Conservation (phyloP, 2,329 filamentous ascomycete species). For the Calonectria pteridis region DNA sequence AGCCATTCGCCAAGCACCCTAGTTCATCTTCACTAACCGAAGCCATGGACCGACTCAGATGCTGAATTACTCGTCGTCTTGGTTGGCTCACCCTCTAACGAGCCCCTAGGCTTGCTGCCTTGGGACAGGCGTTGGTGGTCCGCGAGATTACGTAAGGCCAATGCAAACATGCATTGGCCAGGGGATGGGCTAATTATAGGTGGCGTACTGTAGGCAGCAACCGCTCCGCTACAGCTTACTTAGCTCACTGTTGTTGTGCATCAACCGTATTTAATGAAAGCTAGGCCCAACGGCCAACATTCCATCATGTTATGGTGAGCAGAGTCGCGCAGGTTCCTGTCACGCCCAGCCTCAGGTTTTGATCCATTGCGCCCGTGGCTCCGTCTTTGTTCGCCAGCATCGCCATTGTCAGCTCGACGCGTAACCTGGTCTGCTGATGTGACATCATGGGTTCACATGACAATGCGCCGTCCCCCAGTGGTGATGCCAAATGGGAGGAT, state of each 20-base stretch:
- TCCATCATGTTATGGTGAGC: neutral
- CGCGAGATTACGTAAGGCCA: neutral
- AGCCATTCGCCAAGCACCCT: neutral
- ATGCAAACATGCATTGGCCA: neutral
- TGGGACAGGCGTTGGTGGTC: neutral
- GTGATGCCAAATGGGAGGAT: conserved; percentile 63
- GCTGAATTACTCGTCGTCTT: too few species aligned
- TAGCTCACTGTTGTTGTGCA: neutral
- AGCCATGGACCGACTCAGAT: too few species aligned
- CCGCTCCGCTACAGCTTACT: neutral
- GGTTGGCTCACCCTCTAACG: neutral
- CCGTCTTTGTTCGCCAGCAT: neutral
- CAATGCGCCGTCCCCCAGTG: conserved; percentile 31
- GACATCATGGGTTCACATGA: conserved; percentile 26
- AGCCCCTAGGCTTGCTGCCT: neutral
- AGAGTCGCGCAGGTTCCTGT: neutral
- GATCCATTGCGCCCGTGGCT: neutral
- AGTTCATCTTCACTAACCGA: too few species aligned
- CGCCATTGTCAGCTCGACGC: neutral
- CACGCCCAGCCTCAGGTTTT: neutral
- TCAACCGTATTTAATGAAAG: conserved; percentile 3
- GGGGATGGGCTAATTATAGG: neutral
- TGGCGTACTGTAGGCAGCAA: neutral
- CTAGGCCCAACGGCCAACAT: neutral
- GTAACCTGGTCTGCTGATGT: neutral